A percentile compares a stretch with the other conserved stretches of the same genome.
These are phyloP conservation scores for Penicillium salamii DNA, from an alignment of 495 filamentous ascomycete genomes.

Conservation along the genomic window DNA sequence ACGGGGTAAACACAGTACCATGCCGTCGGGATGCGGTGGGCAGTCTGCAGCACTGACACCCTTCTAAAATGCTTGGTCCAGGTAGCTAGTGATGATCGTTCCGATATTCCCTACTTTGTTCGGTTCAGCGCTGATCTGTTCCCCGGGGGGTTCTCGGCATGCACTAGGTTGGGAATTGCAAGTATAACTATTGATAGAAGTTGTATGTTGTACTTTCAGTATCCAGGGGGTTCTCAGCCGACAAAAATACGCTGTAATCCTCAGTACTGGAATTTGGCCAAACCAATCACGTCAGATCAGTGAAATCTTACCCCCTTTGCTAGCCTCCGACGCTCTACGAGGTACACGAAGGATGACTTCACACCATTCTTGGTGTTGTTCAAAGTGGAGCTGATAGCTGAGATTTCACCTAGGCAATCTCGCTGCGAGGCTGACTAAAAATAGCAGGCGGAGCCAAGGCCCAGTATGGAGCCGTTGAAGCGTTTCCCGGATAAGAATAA, in stretches of 20 bases:
- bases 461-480: not conserved
- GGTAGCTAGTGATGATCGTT: constrained; percentile 13
- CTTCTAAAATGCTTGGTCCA: constrained; percentile 13
- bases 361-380: constrained; percentile 3
- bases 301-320: not conserved
- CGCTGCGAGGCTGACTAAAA: constrained; percentile 4
- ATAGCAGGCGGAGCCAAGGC: constrained; percentile 5
- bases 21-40: not conserved
- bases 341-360: too few species aligned
- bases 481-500: not conserved
- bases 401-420: too few species aligned
- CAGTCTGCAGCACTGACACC: constrained; percentile 2
- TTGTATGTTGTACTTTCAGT: not conserved
- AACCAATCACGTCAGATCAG: not conserved
- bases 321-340: constrained; percentile 1
- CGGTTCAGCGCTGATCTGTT: not conserved
- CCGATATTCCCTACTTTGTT: constrained; percentile 7
- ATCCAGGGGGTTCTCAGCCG: not conserved
- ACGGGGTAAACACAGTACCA: too few species aligned
- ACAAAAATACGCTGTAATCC: not conserved
- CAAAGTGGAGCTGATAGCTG: constrained; percentile 3
- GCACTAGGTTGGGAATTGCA: not conserved
- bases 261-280: not conserved
- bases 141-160: not conserved
- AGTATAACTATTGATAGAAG: too few species aligned